Evolutionary conservation across 768 basidiomycete genomes (phyloP), one percentile per base, ranked within the genome.

Genomic region (Podaxis sp.): DNA sequence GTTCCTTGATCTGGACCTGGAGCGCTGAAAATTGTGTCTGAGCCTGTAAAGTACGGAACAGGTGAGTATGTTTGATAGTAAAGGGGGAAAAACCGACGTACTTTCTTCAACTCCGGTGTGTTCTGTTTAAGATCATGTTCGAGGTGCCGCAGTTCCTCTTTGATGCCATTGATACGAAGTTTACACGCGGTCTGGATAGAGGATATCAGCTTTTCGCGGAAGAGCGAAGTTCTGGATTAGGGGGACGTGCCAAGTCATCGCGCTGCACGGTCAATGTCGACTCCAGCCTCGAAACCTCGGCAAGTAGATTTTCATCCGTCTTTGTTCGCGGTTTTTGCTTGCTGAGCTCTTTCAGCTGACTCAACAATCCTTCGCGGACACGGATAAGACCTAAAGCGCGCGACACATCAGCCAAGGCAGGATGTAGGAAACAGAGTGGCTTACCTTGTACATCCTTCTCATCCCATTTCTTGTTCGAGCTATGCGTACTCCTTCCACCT

Each of bases 391-490:
- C 82, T 84, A 56, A 7, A 56, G 26, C 20, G 12, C 2, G 15
- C 3, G n/a, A 50, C 56, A 28, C 36, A 56, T 46, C 15, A 46
- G 44, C 15, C 15, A 7, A 20, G n/a, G n/a, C 8, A 6, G 44
- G 7, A 20, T n/a, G 15, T 2, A 46, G n/a, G 15, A 7, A 46
- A 1, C 8, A n/a, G 20, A 6, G n/a, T 3, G 44, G 2, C 17
- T 17, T 17, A 93, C 95, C 91, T 75, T 93, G 88, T 3, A 98
- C 84, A 67, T 97, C 95, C 68, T 90, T 91, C 72, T 99, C 96
- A 63, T 96, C 93, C 90, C 95, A 98, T 71, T 93, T 95, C 77
- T 92, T 91, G 44, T 82, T 83, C n/a, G 75, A 87, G 51, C 80
- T 82, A 65, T 89, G 88, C 0, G 89, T 84, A 68, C 93, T 93